Conservation (phyloP, 331 rosid species). For the Cydonia oblonga region DNA sequence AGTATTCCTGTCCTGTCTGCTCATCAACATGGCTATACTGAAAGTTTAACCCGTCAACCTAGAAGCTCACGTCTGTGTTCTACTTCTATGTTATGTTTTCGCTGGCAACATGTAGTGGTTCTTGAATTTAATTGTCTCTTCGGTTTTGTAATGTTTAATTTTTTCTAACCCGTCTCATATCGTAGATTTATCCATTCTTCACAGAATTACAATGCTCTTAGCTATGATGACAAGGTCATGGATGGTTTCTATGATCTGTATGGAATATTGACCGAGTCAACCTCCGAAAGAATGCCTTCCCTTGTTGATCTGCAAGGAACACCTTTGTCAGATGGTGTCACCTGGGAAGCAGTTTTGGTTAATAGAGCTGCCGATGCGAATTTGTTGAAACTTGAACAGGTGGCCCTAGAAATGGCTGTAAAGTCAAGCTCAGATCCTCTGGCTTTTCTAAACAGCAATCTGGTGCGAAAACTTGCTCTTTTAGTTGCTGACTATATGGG, state of each 20-base stretch:
- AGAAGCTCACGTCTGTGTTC: background rate
- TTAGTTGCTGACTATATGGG: conserved; percentile 93
- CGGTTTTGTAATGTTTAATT: conserved; percentile 30
- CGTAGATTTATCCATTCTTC: conserved; percentile 84
- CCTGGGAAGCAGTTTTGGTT: conserved; percentile 94
- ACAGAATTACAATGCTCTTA: conserved; percentile 95
- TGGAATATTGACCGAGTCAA: conserved; percentile 54
- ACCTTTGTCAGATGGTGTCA: conserved; percentile 48
- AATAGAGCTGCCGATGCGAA: conserved; percentile 80
- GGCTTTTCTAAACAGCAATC: conserved; percentile 35
- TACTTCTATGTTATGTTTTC: background rate
- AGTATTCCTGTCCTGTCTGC: background rate
- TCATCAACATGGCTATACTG: background rate
- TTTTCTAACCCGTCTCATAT: conserved; percentile 43
- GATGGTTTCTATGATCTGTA: conserved; percentile 95
- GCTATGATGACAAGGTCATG: conserved; percentile 91
- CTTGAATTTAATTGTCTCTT: conserved; percentile 7
- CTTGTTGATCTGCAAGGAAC: conserved; percentile 90
- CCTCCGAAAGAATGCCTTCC: conserved; percentile 75
- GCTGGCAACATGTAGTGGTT: background rate
- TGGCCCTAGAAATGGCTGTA: conserved; percentile 58
- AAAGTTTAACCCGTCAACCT: background rate
- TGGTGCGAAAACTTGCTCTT: conserved; percentile 67
- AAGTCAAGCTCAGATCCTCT: conserved; percentile 42
- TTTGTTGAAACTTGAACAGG: conserved; percentile 74